These are phyloP conservation scores for Pleurozium schreberi DNA, from an alignment of 225 moss, liverwort and hornwort species.

Conservation along the genomic window DNA sequence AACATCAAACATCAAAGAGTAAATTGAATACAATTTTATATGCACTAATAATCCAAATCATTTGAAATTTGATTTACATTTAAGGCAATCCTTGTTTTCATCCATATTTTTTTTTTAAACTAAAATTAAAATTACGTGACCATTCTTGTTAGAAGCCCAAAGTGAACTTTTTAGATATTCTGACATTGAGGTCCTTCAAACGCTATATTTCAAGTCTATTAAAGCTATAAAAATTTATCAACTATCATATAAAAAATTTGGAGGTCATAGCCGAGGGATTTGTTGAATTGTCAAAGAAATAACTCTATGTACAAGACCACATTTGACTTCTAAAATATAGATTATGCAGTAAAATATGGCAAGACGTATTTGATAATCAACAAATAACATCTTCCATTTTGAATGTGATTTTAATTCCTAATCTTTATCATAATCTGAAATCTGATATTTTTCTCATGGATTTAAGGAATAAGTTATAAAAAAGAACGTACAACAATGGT, in stretches of 20 bases:
- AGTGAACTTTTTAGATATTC: no score
- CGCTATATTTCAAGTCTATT: not conserved
- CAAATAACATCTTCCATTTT: not conserved
- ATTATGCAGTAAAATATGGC: no score
- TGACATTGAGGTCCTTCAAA: no score
- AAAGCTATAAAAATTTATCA: no score
- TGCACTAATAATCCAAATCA: not conserved
- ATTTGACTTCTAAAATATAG: not conserved
- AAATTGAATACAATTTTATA: not conserved
- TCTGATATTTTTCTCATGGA: no score
- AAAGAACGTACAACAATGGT: no score
- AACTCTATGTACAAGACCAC: fast-evolving
- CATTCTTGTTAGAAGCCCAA: not conserved
- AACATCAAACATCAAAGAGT: no score
- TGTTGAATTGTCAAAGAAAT: not conserved
- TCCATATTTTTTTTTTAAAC: not conserved
- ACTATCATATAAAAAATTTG: not conserved
- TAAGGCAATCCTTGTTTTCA: not conserved
- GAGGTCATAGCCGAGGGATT: fast-evolving
- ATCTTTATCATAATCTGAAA: not conserved
- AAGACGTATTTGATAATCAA: not conserved
- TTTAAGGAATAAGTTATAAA: not conserved
- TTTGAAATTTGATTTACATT: not conserved
- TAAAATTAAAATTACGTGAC: not conserved
- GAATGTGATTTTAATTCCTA: not conserved